Percentiles rank a stretch among this genome's conserved stretches.
phyloP scores from a whole-genome alignment of 139 green algal species.

The Auxenochlorella pyrenoidosa region DNA sequence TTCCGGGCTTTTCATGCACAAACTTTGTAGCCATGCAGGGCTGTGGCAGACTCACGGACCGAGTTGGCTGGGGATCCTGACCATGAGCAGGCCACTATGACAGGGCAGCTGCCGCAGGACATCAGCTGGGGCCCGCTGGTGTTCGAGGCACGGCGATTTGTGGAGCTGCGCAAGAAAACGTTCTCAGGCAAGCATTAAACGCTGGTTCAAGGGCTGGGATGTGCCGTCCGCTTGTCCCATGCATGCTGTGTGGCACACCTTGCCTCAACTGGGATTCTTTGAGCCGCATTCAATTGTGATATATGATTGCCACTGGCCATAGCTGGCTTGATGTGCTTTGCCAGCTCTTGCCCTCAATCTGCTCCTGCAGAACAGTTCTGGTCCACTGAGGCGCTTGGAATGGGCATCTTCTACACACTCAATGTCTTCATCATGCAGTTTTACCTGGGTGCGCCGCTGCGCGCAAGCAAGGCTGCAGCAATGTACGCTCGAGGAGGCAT shows the following conservation, averaged over 20 bases:
- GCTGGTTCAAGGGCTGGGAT: background rate
- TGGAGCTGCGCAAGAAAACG: constrained; percentile 68
- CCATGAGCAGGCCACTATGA: background rate
- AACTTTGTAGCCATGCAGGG: background rate
- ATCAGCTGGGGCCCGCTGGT: constrained; percentile 42
- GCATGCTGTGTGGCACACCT: background rate
- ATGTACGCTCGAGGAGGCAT: no score
- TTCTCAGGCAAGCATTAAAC: constrained; percentile 41
- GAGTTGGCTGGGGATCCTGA: background rate
- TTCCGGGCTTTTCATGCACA: background rate
- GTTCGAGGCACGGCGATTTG: constrained; percentile 70
- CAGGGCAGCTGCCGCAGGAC: constrained; percentile 34
- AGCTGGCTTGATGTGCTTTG: background rate
- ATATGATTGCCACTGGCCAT: background rate
- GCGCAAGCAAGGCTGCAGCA: no score
- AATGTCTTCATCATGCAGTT: constrained; percentile 71
- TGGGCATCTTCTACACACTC: constrained; percentile 73
- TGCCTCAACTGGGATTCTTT: no score
- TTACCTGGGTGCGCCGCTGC: constrained; percentile 46
- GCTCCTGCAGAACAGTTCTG: constrained; percentile 51
- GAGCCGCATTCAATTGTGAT: no score
- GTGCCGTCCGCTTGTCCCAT: no score
- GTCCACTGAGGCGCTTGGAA: constrained; percentile 62
- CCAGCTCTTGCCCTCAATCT: background rate
- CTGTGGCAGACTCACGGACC: background rate